These are phyloP conservation scores for Plenodomus lindquistii DNA, from an alignment of 2,329 filamentous ascomycete species.

Conservation along the genomic window DNA sequence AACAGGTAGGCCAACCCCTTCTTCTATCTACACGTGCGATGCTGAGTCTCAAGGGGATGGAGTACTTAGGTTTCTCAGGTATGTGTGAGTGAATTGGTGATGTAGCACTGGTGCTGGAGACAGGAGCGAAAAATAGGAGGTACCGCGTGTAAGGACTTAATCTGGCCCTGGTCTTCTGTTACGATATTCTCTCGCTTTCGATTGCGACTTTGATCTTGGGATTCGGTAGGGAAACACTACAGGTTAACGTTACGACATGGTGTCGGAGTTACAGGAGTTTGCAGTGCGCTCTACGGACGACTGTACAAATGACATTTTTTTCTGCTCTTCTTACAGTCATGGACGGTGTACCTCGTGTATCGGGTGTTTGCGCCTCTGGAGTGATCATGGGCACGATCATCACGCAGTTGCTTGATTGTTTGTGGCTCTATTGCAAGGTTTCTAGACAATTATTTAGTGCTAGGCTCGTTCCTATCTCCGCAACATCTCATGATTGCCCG, in stretches of 20 bases:
- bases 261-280: neutral
- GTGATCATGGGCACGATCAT: too few relatives aligned
- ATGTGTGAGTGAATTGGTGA: conserved; percentile 8
- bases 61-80: conserved; percentile 32
- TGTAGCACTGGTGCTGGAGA: too few relatives aligned
- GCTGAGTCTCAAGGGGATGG: conserved; percentile 41
- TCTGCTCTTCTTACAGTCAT: neutral
- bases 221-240: neutral
- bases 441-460: too few relatives aligned
- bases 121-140: too few relatives aligned
- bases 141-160: too few relatives aligned
- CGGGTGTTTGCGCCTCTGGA: too few relatives aligned
- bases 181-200: too few relatives aligned
- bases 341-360: too few relatives aligned
- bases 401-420: too few relatives aligned
- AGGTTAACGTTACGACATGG: neutral
- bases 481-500: too few relatives aligned
- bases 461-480: too few relatives aligned
- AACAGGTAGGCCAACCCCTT: conserved; percentile 37
- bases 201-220: neutral
- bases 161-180: neutral
- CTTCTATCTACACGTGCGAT: conserved; percentile 18
- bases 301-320: neutral
- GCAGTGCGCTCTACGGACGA: neutral
- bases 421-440: too few relatives aligned